phyloP scores from a whole-genome alignment of 306 rosid species.

The Cyclanthera cordifolia region DNA sequence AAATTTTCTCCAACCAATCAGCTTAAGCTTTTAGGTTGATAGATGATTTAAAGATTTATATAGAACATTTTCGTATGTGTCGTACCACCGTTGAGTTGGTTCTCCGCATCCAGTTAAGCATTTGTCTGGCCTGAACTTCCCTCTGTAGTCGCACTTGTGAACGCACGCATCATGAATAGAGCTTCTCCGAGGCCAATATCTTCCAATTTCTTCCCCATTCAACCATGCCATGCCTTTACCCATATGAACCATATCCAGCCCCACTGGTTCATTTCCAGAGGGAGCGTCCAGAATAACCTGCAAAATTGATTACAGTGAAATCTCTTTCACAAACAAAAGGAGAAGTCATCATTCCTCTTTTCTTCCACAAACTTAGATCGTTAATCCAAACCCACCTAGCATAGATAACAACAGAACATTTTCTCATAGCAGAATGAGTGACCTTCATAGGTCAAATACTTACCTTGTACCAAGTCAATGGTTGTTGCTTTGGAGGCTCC shows the following conservation, averaged over 20 bases:
- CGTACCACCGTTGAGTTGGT: conserved; percentile 84
- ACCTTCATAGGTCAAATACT: neutral
- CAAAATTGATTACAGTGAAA: conserved; percentile 8
- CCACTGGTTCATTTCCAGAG: conserved; percentile 66
- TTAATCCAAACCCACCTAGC: neutral
- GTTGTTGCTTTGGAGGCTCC: conserved; percentile 50
- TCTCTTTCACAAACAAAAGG: neutral
- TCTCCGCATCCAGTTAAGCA: conserved; percentile 86
- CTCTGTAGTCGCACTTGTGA: conserved; percentile 71
- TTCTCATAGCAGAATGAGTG: neutral
- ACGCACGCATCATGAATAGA: conserved; percentile 49
- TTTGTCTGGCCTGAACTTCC: conserved; percentile 70
- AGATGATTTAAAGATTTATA: too few species aligned
- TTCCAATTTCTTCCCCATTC: conserved; percentile 95
- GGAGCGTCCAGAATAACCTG: conserved; percentile 73
- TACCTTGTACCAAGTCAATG: conserved; percentile 96
- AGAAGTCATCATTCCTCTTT: neutral
- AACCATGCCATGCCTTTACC: conserved; percentile 98
- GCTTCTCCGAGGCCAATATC: conserved; percentile 79
- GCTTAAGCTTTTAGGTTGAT: too few species aligned
- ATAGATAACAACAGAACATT: neutral
- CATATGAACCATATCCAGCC: conserved; percentile 83
- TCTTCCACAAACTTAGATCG: neutral
- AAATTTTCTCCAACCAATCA: too few species aligned
- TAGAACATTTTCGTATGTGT: neutral